Base-by-base conservation (phyloP, 2,329 filamentous ascomycete genomes). In the Neoarthrinium moseri region DNA sequence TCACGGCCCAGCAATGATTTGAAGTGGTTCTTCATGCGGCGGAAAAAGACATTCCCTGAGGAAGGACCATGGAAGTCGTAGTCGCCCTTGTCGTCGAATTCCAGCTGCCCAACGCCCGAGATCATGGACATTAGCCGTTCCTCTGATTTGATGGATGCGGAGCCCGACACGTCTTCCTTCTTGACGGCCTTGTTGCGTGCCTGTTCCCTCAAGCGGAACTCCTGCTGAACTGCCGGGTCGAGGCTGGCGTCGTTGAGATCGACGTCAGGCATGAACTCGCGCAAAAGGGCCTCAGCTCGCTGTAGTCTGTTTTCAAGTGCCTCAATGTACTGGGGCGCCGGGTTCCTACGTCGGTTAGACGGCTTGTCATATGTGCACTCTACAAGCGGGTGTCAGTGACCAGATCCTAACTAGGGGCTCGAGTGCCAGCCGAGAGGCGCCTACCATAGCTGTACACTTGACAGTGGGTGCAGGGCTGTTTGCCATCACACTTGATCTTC, bases 391-490 rank as follows among this genome's bases (percentile, higher is more conserved):
- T 7, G 32, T 35, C 32, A 39, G 22, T 13, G 26, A 23, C 2
- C 6, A 5, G 10, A 11, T 11, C 7, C 32, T 8, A 8, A 29
- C 26, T n/a, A 20, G 15, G 11, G 10, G 37, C n/a, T 20, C 29
- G 30, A 23, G 42, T 6, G 27, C 29, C 39, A 18, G 39, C 29
- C 27, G 41, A 42, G 42, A 51, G 30, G 47, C 24, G 58, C 78
- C 62, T 78, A 96, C 94, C 92, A 74, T 99, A 99, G 65, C 91
- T 96, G 68, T 99, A 99, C 40, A 97, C 91, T 10, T 91, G 95
- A 67, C 94, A 99, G 68, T 97, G 94, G 0, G 91, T 96, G 68
- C 89, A 94, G 8, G 89, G 89, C 63, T 91, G 87, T 66, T 91
- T 90, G 56, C 87, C 88, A 64, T 91, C 87, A 57, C 87, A 92